Base-by-base conservation (phyloP, 805 yeast genomes). In the Lachancea nothofagi region DNA sequence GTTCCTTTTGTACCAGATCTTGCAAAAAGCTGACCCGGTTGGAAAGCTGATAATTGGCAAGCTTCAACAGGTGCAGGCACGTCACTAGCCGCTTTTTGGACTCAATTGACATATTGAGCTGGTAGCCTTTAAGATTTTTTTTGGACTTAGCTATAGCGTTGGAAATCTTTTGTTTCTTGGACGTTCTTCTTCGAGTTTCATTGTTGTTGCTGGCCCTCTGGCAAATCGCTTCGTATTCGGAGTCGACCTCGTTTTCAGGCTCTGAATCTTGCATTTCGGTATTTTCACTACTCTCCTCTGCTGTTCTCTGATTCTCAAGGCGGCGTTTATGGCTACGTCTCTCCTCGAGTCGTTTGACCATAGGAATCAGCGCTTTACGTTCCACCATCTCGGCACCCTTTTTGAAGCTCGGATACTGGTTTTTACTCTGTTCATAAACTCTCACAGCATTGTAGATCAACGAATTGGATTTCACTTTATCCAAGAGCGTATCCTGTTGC, bases 11-110 rank as follows among this genome's bases (percentile, higher is more conserved):
- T 2, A 81, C 72, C 29, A 69, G 51, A n/a, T 65, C 68, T 52
- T 83, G 88, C 29, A 88, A 65, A 42, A 70, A 71, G 39, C 69
- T 70, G 14, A 88, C 83, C 48, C 86, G 78, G 34, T 74, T 67
- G 33, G 81, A 78, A 23, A 88, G 69, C 51, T 82, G 86, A 41
- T 76, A 77, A 53, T 86, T 88, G 3, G 96, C 96, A 36, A 86
- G 67, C 54, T 82, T 81, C 41, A 88, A 66, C 38, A 89, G 69
- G 49, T 87, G 89, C 33, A 89, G 69, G 51, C 95, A 78, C 54
- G 90, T 83, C 26, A 83, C 79, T 33, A 88, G 57, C 47, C 89
- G 72, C 48, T 80, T 80, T 44, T 85, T 75, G 19, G 89, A 81
- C 53, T 86, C 95, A 41, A 77, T 71, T 0, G 83, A 72, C 57